Percentiles rank a stretch among this genome's conserved stretches.
phyloP scores from a whole-genome alignment of 768 basidiomycete species.

The Galerina sulciceps region DNA sequence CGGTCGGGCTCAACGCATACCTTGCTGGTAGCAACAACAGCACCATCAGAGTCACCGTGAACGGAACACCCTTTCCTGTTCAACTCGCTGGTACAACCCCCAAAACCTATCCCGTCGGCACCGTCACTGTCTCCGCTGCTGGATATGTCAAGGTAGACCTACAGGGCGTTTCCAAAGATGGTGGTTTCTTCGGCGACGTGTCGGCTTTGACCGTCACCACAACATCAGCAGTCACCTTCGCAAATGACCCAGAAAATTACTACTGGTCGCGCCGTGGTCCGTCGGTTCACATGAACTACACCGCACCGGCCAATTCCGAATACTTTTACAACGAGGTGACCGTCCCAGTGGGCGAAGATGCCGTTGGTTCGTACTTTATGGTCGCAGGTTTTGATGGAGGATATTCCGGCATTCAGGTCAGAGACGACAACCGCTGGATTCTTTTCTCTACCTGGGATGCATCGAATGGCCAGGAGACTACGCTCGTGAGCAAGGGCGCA shows the following conservation, averaged over 20 bases:
- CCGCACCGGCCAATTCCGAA: conserved; percentile 12
- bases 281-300: conserved; percentile 18
- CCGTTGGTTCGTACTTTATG: conserved; percentile 19
- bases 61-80: conserved; percentile 14
- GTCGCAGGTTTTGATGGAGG: conserved; percentile 15
- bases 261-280: conserved; percentile 22
- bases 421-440: conserved; percentile 11
- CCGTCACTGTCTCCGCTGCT: conserved; percentile 12
- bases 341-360: conserved; percentile 17
- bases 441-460: conserved; percentile 21
- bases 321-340: conserved; percentile 23
- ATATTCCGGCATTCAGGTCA: conserved; percentile 19
- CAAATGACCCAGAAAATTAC: conserved; percentile 18
- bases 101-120: conserved; percentile 18
- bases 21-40: conserved; percentile 19
- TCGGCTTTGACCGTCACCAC: conserved; percentile 18
- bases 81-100: conserved; percentile 13
- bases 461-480: conserved; percentile 18
- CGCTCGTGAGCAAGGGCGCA: conserved; percentile 19
- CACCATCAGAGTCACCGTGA: conserved; percentile 16
- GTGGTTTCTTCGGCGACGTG: conserved; percentile 17
- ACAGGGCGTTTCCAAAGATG: conserved; percentile 17
- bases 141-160: conserved; percentile 20
- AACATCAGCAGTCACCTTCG: conserved; percentile 9
- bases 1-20: conserved; percentile 17